Conservation (phyloP, 1,284 basidiomycete genomes). For the Fistulinella cinereoalba region DNA sequence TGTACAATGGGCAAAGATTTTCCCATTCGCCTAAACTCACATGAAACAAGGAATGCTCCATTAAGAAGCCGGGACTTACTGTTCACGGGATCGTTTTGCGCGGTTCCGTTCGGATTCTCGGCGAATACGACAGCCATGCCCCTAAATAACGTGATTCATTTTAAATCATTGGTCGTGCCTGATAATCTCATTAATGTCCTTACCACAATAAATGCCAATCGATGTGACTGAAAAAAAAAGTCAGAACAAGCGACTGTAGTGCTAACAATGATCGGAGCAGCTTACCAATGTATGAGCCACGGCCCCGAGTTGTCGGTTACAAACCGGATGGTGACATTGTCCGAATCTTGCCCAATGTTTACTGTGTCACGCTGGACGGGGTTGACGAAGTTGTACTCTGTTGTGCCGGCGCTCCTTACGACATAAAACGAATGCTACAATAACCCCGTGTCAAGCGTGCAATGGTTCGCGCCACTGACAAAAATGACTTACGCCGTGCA, state of each 20-base stretch:
- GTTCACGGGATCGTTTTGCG: slow-evolving; percentile 16
- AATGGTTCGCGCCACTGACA: background rate
- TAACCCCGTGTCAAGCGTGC: no score
- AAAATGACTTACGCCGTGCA: slow-evolving; percentile 37
- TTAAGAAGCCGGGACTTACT: slow-evolving; percentile 5
- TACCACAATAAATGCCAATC: slow-evolving; percentile 32
- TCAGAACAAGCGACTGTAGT: no score
- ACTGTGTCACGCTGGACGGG: slow-evolving; percentile 38
- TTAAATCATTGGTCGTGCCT: no score
- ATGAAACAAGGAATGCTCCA: background rate
- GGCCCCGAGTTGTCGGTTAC: slow-evolving; percentile 31
- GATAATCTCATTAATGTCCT: no score
- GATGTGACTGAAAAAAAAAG: slow-evolving; percentile 34
- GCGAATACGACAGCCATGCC: slow-evolving; percentile 41
- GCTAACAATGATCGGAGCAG: no score
- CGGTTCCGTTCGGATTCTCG: slow-evolving; percentile 30
- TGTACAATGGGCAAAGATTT: slow-evolving; percentile 16
- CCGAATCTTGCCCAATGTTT: slow-evolving; percentile 25
- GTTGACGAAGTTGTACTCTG: slow-evolving; percentile 29
- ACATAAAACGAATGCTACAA: background rate
- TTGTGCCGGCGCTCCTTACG: slow-evolving; percentile 37
- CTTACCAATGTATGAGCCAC: slow-evolving; percentile 29
- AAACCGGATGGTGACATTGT: slow-evolving; percentile 41
- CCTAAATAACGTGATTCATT: no score
- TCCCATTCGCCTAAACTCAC: slow-evolving; percentile 15